phyloP scores from a whole-genome alignment of 345 rosid species.

The Raphanus sativus region DNA sequence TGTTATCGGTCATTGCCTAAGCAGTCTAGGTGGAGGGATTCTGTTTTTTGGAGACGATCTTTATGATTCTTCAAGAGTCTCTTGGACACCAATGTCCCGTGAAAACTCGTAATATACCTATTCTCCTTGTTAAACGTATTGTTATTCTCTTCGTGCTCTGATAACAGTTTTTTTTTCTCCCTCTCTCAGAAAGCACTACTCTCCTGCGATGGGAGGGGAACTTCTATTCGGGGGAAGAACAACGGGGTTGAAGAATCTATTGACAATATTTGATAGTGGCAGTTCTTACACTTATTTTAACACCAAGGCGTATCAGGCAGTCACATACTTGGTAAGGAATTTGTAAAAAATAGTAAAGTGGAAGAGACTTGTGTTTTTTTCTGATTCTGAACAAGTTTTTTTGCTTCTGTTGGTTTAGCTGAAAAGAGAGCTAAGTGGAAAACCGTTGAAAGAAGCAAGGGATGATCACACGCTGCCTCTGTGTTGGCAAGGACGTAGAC shows the following conservation, averaged over 20 bases:
- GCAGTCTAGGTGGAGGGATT: constrained; percentile 78
- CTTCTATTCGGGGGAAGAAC: constrained; percentile 60
- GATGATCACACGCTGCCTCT: constrained; percentile 75
- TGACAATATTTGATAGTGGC: constrained; percentile 70
- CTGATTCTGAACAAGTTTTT: not conserved
- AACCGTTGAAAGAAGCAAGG: constrained; percentile 55
- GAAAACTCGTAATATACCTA: constrained; percentile 46
- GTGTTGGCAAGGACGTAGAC: constrained; percentile 87
- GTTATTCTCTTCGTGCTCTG: not conserved
- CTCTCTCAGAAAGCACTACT: constrained; percentile 68
- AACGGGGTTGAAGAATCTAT: constrained; percentile 59
- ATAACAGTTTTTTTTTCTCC: not conserved
- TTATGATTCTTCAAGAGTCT: constrained; percentile 61
- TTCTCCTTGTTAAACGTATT: not conserved
- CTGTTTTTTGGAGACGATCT: constrained; percentile 85
- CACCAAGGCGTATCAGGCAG: constrained; percentile 56
- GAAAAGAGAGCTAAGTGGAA: constrained; percentile 50
- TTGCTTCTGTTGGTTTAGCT: constrained; percentile 41
- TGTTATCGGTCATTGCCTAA: constrained; percentile 85
- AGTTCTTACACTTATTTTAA: constrained; percentile 89
- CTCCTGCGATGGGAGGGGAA: constrained; percentile 78
- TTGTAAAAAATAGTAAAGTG: constrained; percentile 6
- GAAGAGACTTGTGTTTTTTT: not conserved
- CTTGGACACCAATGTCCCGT: constrained; percentile 79
- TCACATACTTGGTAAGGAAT: constrained; percentile 52